Percentiles rank a stretch among this genome's conserved stretches.
Conservation (phyloP, 352 stramenopile genomes). For the Globisporangium middletonii region DNA sequence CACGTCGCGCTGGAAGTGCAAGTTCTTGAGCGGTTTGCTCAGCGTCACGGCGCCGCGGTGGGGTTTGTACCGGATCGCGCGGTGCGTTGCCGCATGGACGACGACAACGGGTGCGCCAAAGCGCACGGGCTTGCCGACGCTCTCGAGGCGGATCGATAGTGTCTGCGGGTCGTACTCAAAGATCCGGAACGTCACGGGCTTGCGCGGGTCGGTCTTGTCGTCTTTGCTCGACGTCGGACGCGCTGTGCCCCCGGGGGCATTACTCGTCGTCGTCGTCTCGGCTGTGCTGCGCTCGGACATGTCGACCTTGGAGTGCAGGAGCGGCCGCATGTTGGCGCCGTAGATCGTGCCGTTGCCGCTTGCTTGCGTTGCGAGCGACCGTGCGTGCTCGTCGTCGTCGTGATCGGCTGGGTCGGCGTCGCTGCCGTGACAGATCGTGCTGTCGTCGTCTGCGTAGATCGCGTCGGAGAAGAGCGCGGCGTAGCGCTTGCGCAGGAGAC, state of each 20-base stretch:
- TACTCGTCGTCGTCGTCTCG: constrained; percentile 1
- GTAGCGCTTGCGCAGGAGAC: constrained; percentile 67
- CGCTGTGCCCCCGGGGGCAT: background rate
- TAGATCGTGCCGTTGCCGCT: constrained; percentile 13
- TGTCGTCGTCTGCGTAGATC: constrained; percentile 46
- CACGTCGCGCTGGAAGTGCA: constrained; percentile 57
- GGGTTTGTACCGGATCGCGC: constrained; percentile 54
- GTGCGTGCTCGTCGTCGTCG: constrained; percentile 9
- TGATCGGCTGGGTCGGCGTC: background rate
- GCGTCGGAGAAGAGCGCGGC: constrained; percentile 55
- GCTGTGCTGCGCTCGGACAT: constrained; percentile 8
- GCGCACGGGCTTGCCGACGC: constrained; percentile 48
- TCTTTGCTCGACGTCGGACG: background rate
- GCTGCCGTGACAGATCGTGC: background rate
- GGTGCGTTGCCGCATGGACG: constrained; percentile 53
- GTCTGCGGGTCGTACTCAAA: constrained; percentile 57
- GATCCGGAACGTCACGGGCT: constrained; percentile 59
- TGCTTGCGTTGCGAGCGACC: constrained; percentile 5
- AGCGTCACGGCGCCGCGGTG: constrained; percentile 63
- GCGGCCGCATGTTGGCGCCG: constrained; percentile 4
- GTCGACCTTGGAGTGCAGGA: constrained; percentile 8
- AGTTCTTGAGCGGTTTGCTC: constrained; percentile 56
- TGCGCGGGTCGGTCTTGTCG: constrained; percentile 10
- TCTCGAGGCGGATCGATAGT: constrained; percentile 41
- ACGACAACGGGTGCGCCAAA: constrained; percentile 51